Evolutionary conservation across 371 early-diverging fungal species (phyloP), one percentile per base, ranked within the genome.

Genomic region (Mycotypha africana): DNA sequence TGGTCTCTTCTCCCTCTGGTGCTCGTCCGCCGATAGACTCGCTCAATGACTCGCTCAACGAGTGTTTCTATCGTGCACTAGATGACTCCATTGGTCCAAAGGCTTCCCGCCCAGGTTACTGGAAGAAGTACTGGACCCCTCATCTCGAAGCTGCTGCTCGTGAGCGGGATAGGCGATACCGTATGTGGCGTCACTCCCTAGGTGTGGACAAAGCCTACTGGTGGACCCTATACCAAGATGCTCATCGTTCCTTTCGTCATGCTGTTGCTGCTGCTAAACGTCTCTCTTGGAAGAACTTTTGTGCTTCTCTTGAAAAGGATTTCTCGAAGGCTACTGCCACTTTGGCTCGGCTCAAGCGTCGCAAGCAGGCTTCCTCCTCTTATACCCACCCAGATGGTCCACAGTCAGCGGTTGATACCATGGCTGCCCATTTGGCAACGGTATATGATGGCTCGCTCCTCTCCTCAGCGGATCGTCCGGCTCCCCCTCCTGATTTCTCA

Each of bases 381-480:
- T 58, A 40, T 28, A 25, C 10, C 4, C 48, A 58, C 20, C 38
- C 36, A 6, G 52, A 58, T 34, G 58, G 48, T 7, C 52, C 52
- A 2, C 17, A 8, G 16, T 45, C 23, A 9, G 48, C 58, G 10
- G 38, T 44, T 3, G 24, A 17, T 2, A 24, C 24, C 5, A 58
- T 58, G 58, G 17, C 25, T 12, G 35, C 21, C 0, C 58, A 58
- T 17, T 19, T 58, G 0, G 45, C 45, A 0, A 26, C 51, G 0
- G 49, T 49, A 0, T 52, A 48, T 11, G 14, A 39, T 42, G 50
- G 56, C 6, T 30, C 25, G 12, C 16, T 49, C 0, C 38, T 56
- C 0, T 25, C 49, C 14, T n/a, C 40, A 6, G 34, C n/a, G 0
- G 7, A 3, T 23, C 42, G 43, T 6, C 43, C 31, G 10, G 8